Conservation (phyloP, 1,139 yeast species). For the Pneumocystis wakefieldiae region DNA sequence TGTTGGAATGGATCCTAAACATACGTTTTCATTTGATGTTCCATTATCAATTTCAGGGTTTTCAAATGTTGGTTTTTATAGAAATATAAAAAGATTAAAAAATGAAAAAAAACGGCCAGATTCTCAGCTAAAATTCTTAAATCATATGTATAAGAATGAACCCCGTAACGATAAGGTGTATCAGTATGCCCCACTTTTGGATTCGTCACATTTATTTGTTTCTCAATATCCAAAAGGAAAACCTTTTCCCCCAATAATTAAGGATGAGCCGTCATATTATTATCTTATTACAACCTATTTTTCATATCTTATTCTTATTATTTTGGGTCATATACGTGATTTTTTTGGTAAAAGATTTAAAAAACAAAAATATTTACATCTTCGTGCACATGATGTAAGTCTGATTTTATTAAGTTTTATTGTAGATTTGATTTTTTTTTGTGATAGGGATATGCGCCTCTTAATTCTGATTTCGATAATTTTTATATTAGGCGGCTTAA, state of each 20-base stretch:
- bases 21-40: neutral
- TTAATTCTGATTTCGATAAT: constrained; percentile 86
- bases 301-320: constrained; percentile 65
- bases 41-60: neutral
- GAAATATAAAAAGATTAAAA: neutral
- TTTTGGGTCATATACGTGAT: constrained; percentile 82
- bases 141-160: neutral
- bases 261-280: constrained; percentile 76
- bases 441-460: constrained; percentile 69
- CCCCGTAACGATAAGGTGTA: neutral
- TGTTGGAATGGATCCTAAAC: too few species aligned
- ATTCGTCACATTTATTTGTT: constrained; percentile 13
- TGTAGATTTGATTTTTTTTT: neutral
- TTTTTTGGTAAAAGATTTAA: constrained; percentile 64
- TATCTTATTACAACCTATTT: constrained; percentile 70
- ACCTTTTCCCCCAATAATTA: constrained; percentile 18
- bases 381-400: constrained; percentile 44
- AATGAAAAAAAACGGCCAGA: neutral
- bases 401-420: constrained; percentile 2
- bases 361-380: constrained; percentile 47
- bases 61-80: neutral
- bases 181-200: constrained; percentile 14
- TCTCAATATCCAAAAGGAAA: constrained; percentile 15
- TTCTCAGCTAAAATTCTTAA: neutral
- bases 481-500: constrained; percentile 88